These are phyloP conservation scores for Mrakiaceae sp. DNA, from an alignment of 1,284 basidiomycete genomes.

Conservation along the genomic window DNA sequence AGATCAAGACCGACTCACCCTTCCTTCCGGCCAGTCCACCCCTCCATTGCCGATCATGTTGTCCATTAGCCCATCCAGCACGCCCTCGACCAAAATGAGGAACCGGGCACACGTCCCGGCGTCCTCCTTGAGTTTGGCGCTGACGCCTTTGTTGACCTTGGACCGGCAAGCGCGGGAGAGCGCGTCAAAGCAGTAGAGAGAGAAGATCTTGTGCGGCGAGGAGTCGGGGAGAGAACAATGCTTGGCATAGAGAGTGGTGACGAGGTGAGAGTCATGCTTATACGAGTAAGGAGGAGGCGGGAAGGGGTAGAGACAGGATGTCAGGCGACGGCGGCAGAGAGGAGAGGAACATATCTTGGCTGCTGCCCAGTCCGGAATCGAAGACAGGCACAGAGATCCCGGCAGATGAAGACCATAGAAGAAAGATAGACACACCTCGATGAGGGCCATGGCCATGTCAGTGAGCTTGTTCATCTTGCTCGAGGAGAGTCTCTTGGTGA, in stretches of 20 bases:
- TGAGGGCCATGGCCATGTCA: conserved; percentile 56
- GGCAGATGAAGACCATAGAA: not conserved
- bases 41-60: conserved; percentile 54
- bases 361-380: not conserved
- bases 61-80: conserved; percentile 69
- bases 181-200: conserved; percentile 82
- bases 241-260: conserved; percentile 69
- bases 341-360: not conserved
- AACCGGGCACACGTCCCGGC: conserved; percentile 69
- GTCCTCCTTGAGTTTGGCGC: conserved; percentile 43
- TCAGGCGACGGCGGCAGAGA: not conserved
- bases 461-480: conserved; percentile 67
- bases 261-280: conserved; percentile 70
- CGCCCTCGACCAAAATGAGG: conserved; percentile 69
- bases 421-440: conserved; percentile 46
- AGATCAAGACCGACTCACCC: conserved; percentile 51
- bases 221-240: conserved; percentile 58
- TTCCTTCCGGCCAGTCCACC: conserved; percentile 49
- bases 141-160: conserved; percentile 52
- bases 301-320: not conserved
- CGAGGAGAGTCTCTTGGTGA: conserved; percentile 65
- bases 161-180: conserved; percentile 67
- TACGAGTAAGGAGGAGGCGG: conserved; percentile 4
- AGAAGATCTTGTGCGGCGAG: conserved; percentile 54
- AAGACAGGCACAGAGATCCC: not conserved